Conservation (phyloP, 306 rosid species). For the Lathyrus aphaca region DNA sequence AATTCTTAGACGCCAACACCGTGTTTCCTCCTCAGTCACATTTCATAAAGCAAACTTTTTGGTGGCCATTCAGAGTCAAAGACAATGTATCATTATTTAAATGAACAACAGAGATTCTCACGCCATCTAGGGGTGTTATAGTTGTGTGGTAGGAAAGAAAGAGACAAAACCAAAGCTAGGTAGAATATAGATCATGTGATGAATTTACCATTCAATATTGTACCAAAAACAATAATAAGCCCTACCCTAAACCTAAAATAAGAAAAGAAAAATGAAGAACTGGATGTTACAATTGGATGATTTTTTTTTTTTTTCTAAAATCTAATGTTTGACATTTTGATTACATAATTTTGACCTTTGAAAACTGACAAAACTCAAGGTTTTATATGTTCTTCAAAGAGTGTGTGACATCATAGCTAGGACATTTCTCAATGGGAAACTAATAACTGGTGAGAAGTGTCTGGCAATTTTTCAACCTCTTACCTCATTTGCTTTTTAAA, state of each 20-base stretch:
- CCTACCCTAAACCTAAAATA: too few relatives aligned
- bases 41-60: neutral
- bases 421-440: conserved; percentile 43
- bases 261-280: too few relatives aligned
- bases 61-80: conserved; percentile 25
- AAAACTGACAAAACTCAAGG: conserved; percentile 43
- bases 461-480: conserved; percentile 49
- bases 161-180: neutral
- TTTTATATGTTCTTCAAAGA: conserved; percentile 33
- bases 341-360: conserved; percentile 47
- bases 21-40: conserved; percentile 33
- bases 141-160: conserved; percentile 15
- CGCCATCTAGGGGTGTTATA: conserved; percentile 7
- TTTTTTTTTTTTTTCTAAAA: neutral
- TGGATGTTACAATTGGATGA: neutral
- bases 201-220: neutral
- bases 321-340: conserved; percentile 54
- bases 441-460: conserved; percentile 44
- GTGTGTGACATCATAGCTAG: conserved; percentile 52
- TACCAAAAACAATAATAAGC: neutral
- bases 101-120: conserved; percentile 9
- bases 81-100: neutral
- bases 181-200: neutral
- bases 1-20: conserved; percentile 30
- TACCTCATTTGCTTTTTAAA: conserved; percentile 53